A percentile compares a stretch with the other conserved stretches of the same genome.
These are phyloP conservation scores for Tricholoma saponaceum DNA, from an alignment of 768 basidiomycete genomes.

Conservation along the genomic window DNA sequence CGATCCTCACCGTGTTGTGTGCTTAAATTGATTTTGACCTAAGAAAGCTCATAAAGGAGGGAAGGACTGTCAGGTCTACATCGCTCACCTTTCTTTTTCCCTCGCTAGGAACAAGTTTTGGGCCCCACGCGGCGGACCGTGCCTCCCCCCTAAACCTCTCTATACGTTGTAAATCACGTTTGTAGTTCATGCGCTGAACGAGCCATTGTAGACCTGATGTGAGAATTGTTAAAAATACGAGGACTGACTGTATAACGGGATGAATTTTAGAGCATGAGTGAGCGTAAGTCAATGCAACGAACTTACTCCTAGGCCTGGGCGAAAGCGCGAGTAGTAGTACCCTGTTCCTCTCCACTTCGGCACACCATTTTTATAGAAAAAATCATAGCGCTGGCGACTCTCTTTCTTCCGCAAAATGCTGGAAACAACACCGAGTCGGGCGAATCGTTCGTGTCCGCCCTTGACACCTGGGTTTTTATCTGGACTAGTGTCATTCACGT, in stretches of 20 bases:
- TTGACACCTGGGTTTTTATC: constrained; percentile 92
- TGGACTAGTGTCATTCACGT: constrained; percentile 48
- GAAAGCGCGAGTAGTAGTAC: constrained; percentile 94
- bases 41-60: constrained; percentile 6
- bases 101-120: constrained; percentile 59
- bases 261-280: background rate
- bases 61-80: background rate
- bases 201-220: constrained; percentile 82
- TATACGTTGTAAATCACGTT: constrained; percentile 66
- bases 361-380: constrained; percentile 97
- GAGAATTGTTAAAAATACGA: constrained; percentile 70
- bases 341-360: constrained; percentile 95
- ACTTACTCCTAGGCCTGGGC: constrained; percentile 83
- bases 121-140: constrained; percentile 77
- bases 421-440: constrained; percentile 84
- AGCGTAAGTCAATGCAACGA: background rate
- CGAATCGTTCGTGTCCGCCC: constrained; percentile 82
- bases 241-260: constrained; percentile 55
- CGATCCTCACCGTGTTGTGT: constrained; percentile 40
- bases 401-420: constrained; percentile 77
- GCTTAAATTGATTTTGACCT: constrained; percentile 74
- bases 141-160: constrained; percentile 58
- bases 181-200: constrained; percentile 75
- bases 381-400: constrained; percentile 80
- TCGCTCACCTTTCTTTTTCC: constrained; percentile 63